These are phyloP conservation scores for Pythium grandisporangium DNA, from an alignment of 352 stramenopile species.

Conservation along the genomic window DNA sequence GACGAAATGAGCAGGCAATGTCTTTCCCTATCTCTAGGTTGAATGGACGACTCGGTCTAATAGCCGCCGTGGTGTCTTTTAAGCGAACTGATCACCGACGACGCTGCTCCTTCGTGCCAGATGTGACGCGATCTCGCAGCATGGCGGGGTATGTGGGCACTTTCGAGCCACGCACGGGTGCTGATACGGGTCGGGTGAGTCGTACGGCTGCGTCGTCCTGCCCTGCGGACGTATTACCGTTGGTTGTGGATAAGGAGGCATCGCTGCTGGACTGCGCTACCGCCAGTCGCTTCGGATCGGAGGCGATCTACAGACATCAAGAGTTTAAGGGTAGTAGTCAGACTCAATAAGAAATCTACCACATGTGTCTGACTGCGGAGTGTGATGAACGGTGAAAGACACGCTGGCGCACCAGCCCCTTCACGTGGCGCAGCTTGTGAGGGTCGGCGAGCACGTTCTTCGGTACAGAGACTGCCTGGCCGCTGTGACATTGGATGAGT, in stretches of 20 bases:
- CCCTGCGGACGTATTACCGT: slow-evolving; percentile 5
- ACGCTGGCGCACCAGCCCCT: slow-evolving; percentile 39
- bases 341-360: no score
- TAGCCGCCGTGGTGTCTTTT: neutral
- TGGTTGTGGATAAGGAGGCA: no score
- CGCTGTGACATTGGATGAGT: no score
- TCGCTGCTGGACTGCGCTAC: no score
- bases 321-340: no score
- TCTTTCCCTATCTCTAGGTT: no score
- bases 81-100: no score
- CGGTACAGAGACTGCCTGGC: slow-evolving; percentile 13
- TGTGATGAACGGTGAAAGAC: no score
- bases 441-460: slow-evolving; percentile 74
- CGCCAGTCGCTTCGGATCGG: slow-evolving; percentile 19
- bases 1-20: no score
- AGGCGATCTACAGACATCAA: slow-evolving; percentile 35
- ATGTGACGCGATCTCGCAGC: slow-evolving; percentile 40
- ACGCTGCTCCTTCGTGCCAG: no score
- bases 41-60: neutral
- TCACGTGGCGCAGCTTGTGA: slow-evolving; percentile 57
- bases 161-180: slow-evolving; percentile 51
- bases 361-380: no score
- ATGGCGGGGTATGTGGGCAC: slow-evolving; percentile 34
- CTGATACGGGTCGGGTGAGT: slow-evolving; percentile 41
- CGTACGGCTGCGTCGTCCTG: neutral